Base-by-base conservation (phyloP, 352 stramenopile genomes). In the Peronospora belbahrii region DNA sequence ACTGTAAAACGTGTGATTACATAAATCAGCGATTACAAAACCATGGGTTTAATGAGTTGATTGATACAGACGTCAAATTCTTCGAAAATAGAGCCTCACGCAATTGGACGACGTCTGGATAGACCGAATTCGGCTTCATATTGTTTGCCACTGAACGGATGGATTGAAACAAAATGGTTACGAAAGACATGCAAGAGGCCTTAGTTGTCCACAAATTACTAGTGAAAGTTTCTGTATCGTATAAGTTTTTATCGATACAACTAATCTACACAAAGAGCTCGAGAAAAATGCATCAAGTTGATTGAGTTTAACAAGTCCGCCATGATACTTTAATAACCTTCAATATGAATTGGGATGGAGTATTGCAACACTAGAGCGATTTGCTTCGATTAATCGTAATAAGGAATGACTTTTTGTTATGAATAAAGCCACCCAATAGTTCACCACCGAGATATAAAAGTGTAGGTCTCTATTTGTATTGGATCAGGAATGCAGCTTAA, bases 371-470 rank as follows among this genome's bases (percentile, higher is more conserved):
- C 14, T 15, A 4, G 6, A n/a, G 11, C 10, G 27, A 33, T 33
- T 33, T 32, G 27, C 27, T 32, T 13, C 27, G 8, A 32, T 32
- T 10, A 10, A 32, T 32, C 27, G 23, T 27, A n/a, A n/a, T n/a
- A n/a, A n/a, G n/a, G n/a, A n/a, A n/a, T 27, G 13, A 17, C 10
- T 17, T 36, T 9, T 13, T 36, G 10, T 18, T 19, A 6, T 36
- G n/a, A n/a, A n/a, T n/a, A n/a, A n/a, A n/a, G n/a, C n/a, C n/a
- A n/a, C n/a, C n/a, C n/a, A n/a, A 3, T 3, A 2, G 18, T 8
- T 44, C 13, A 52, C 41, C 56, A 65, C 44, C 50, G 56, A 65
- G 50, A 60, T 30, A 6, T n/a, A 13, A 61, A 50, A 57, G 25
- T 30, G 44, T 56, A 48, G 45, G 45, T 61, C 40, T 53, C 46